A percentile compares a stretch with the other conserved stretches of the same genome.
phyloP scores from a whole-genome alignment of 345 rosid species.

The Viola odorata region DNA sequence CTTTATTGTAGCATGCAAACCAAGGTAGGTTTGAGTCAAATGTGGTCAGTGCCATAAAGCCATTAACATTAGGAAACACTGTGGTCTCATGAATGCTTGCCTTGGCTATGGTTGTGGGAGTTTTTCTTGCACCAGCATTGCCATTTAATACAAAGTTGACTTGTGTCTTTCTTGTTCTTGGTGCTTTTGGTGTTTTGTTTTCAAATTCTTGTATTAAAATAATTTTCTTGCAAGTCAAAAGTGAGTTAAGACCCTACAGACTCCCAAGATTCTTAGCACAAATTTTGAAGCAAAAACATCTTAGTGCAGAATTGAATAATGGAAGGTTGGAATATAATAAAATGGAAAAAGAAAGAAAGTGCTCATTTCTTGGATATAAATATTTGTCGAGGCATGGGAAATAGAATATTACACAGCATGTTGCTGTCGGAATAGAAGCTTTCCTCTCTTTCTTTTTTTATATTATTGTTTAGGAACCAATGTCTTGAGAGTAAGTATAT shows the following conservation, averaged over 20 bases:
- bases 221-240: slow-evolving; percentile 29
- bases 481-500: background rate
- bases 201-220: too few species aligned
- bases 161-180: background rate
- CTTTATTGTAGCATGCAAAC: background rate
- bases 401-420: slow-evolving; percentile 21
- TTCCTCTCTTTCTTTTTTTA: slow-evolving; percentile 1
- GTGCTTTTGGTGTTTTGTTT: background rate
- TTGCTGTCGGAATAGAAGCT: slow-evolving; percentile 41
- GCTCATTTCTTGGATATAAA: slow-evolving; percentile 9
- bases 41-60: background rate
- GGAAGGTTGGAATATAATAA: background rate
- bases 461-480: background rate
- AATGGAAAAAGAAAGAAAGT: slow-evolving; percentile 8
- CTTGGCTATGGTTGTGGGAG: background rate
- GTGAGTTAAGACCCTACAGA: slow-evolving; percentile 15
- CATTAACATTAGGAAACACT: background rate
- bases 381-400: slow-evolving; percentile 10
- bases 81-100: background rate
- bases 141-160: slow-evolving; percentile 11
- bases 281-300: slow-evolving; percentile 24
- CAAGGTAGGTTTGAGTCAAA: background rate
- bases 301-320: slow-evolving; percentile 22
- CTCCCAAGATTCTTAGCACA: slow-evolving; percentile 34
- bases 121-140: background rate